phyloP scores from a whole-genome alignment of 805 yeast genomes.

The Kodamaea sagamina region DNA sequence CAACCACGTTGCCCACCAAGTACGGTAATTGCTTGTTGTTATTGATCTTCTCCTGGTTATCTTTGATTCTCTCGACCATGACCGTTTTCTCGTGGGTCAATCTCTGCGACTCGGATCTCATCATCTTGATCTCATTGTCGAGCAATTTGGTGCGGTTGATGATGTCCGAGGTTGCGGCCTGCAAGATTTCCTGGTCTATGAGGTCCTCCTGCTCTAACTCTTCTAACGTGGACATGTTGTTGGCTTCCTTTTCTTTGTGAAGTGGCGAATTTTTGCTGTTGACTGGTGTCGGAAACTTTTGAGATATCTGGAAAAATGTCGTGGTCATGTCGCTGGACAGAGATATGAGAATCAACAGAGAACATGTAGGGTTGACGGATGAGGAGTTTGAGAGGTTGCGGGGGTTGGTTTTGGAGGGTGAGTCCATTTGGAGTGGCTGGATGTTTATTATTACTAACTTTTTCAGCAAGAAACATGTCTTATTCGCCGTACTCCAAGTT shows the following conservation, averaged over 20 bases:
- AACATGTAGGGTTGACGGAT: conserved; percentile 22
- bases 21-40: conserved; percentile 96
- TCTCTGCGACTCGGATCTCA: conserved; percentile 89
- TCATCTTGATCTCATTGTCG: conserved; percentile 93
- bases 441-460: neutral
- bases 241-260: neutral
- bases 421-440: conserved; percentile 11
- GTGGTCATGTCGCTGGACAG: no score
- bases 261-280: conserved; percentile 2
- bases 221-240: conserved; percentile 76
- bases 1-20: conserved; percentile 95
- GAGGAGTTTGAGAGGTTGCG: conserved; percentile 28
- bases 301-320: neutral
- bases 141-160: conserved; percentile 81
- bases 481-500: conserved; percentile 77
- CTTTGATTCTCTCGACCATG: conserved; percentile 91
- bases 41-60: conserved; percentile 92
- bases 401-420: conserved; percentile 28
- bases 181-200: conserved; percentile 79
- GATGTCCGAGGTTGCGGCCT: conserved; percentile 78
- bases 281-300: neutral
- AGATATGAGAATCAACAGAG: conserved; percentile 7
- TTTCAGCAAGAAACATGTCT: conserved; percentile 49
- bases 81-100: conserved; percentile 89
- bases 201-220: conserved; percentile 71